Conservation (phyloP, 257 asterid species). For the Solanum gandarillasii region DNA sequence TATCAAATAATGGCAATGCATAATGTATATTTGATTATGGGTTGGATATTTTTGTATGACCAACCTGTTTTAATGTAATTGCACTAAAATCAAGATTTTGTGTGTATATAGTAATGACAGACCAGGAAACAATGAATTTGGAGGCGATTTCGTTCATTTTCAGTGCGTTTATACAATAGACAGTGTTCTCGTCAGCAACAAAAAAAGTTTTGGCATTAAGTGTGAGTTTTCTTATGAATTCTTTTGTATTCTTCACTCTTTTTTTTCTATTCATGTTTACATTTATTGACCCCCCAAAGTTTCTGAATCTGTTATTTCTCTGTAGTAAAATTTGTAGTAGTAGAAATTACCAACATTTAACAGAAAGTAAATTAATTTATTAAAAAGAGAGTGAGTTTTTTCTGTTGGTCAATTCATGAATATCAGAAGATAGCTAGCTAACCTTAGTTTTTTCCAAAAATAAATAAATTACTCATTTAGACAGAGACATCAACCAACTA, state of each 20-base stretch:
- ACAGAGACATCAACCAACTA: background rate
- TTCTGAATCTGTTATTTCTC: background rate
- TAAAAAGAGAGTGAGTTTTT: background rate
- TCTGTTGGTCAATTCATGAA: background rate
- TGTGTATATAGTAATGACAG: background rate
- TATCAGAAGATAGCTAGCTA: background rate
- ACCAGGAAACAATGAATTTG: background rate
- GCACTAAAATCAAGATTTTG: background rate
- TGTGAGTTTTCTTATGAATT: background rate
- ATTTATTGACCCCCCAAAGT: background rate
- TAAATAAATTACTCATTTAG: background rate
- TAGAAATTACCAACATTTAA: background rate
- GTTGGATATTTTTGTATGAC: background rate
- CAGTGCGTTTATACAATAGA: background rate
- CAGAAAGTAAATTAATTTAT: background rate
- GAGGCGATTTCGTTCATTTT: background rate
- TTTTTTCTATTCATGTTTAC: background rate
- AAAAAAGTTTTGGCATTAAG: background rate
- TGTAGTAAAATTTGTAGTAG: background rate
- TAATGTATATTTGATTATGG: background rate
- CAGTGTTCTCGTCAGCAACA: background rate
- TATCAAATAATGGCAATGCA: background rate
- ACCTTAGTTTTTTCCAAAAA: background rate
- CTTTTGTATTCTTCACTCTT: background rate
- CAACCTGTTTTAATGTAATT: background rate